Evolutionary conservation across 2,329 filamentous ascomycete species (phyloP).

Genomic region (Talaromyces marneffei): DNA sequence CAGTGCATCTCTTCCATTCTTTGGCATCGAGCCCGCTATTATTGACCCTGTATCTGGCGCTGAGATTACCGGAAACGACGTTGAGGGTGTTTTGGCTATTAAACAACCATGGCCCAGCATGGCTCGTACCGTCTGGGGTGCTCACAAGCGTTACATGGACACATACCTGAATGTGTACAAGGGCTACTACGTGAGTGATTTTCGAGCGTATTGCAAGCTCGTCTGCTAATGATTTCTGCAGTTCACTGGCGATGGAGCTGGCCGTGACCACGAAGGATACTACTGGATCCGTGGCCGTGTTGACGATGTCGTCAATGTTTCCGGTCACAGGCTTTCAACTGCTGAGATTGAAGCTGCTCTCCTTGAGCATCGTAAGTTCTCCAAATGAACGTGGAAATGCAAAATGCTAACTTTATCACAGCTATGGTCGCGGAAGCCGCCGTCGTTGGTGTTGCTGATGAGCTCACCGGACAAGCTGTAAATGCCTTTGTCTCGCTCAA

Average conservation of each 20-base stretch:
- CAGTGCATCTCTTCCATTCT: constrained; percentile 93
- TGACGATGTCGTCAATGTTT: constrained; percentile 97
- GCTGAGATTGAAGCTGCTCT: constrained; percentile 97
- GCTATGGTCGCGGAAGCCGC: constrained; percentile 77
- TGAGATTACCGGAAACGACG: constrained; percentile 90
- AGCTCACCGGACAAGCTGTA: constrained; percentile 93
- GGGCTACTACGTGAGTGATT: constrained; percentile 82
- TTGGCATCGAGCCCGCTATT: constrained; percentile 94
- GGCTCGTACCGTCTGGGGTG: constrained; percentile 95
- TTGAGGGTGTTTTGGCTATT: constrained; percentile 93
- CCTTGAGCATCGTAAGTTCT: constrained; percentile 68
- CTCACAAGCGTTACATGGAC: constrained; percentile 97
- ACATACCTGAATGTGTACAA: constrained; percentile 97
- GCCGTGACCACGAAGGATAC: constrained; percentile 94
- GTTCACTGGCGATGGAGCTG: constrained; percentile 71
- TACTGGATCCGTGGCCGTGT: constrained; percentile 99
- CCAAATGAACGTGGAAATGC: background rate
- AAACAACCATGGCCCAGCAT: constrained; percentile 99
- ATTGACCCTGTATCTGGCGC: constrained; percentile 93
- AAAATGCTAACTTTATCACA: constrained; percentile 14
- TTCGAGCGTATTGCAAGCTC: background rate
- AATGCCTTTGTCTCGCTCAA: constrained; percentile 95
- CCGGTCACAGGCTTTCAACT: constrained; percentile 89
- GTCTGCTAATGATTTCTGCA: constrained; percentile 17
- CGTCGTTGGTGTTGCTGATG: constrained; percentile 87